These are phyloP conservation scores for Phylloporus sp. DNA, from an alignment of 768 basidiomycete species.

Conservation along the genomic window DNA sequence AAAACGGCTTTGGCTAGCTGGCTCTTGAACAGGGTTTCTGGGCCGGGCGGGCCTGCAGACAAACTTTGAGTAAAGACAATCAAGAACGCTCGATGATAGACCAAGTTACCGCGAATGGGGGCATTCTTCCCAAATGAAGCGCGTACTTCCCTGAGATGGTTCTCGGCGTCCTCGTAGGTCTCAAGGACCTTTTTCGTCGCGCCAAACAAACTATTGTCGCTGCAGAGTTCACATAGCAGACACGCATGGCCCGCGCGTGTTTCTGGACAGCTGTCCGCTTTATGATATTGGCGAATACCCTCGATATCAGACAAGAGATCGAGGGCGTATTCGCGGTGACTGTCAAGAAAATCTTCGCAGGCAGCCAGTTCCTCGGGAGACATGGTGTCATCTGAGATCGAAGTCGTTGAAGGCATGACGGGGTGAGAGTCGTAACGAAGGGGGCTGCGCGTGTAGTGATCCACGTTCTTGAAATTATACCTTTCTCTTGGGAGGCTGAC, in stretches of 20 bases:
- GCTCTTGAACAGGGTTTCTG: conserved; percentile 5
- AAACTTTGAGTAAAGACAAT: background rate
- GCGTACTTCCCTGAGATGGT: conserved; percentile 5
- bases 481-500: conserved; percentile 11
- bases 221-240: conserved; percentile 11
- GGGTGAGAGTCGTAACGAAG: background rate
- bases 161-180: conserved; percentile 1
- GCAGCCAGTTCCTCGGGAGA: conserved; percentile 11
- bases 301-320: conserved; percentile 12
- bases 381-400: conserved; percentile 2
- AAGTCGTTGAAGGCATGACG: conserved; percentile 1
- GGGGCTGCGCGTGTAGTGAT: background rate
- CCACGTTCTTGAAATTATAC: conserved; percentile 1
- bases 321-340: conserved; percentile 6
- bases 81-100: background rate
- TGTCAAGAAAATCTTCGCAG: conserved; percentile 14
- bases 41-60: conserved; percentile 1
- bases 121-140: conserved; percentile 2
- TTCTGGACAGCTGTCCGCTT: background rate
- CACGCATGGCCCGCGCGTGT: background rate
- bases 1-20: conserved; percentile 7
- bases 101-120: conserved; percentile 1
- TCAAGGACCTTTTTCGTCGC: conserved; percentile 2
- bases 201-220: conserved; percentile 6
- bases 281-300: background rate